Conservation (phyloP, 2,329 filamentous ascomycete species). For the Talaromyces rugulosus region DNA sequence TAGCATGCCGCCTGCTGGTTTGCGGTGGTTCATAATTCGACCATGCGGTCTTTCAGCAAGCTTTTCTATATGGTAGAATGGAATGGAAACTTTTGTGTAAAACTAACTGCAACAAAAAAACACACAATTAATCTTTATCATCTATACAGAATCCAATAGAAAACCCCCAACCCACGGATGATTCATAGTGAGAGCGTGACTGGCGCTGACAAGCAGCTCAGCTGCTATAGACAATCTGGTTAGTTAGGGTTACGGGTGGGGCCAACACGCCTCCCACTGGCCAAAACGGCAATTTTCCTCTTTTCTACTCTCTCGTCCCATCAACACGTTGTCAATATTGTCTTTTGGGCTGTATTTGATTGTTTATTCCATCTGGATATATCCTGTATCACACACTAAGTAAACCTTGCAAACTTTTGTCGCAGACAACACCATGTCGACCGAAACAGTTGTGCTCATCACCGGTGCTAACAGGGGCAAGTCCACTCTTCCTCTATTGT, state of each 20-base stretch:
- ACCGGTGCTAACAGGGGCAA: slow-evolving; percentile 11
- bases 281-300: background rate
- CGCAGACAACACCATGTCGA: slow-evolving; percentile 1
- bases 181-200: background rate
- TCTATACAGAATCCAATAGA: too few species aligned
- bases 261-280: background rate
- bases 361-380: background rate
- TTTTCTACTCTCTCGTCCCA: background rate
- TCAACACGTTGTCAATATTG: background rate
- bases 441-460: slow-evolving; percentile 11
- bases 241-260: background rate
- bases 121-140: too few species aligned
- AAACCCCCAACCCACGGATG: background rate
- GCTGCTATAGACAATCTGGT: background rate
- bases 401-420: background rate
- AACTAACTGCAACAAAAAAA: too few species aligned
- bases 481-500: background rate
- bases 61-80: background rate
- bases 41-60: background rate
- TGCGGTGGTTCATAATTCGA: background rate
- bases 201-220: background rate
- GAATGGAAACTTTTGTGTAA: too few species aligned
- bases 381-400: background rate
- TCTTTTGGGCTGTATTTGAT: background rate
- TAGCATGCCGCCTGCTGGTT: background rate